Percentiles rank a stretch among this genome's conserved stretches.
Evolutionary conservation across 345 rosid species (phyloP).

Genomic region (Populus tremula): DNA sequence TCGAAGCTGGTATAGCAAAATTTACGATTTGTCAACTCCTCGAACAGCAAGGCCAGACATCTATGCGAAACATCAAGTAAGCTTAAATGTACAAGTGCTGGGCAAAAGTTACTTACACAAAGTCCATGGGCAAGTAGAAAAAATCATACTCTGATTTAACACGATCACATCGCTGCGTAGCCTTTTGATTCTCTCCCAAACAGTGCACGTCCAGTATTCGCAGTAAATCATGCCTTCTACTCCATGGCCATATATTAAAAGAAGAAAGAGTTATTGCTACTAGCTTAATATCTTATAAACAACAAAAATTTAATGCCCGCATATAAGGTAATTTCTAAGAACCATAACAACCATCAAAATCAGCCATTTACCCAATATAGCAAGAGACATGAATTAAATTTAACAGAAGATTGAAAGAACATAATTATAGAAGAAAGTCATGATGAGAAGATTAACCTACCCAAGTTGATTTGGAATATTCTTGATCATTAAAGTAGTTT

Average conservation of each 20-base stretch:
- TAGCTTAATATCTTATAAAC: neutral
- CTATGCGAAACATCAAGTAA: neutral
- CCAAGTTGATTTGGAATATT: slow-evolving; percentile 20
- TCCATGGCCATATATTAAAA: neutral
- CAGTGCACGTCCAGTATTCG: slow-evolving; percentile 41
- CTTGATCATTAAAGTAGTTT: slow-evolving; percentile 20
- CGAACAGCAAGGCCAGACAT: neutral
- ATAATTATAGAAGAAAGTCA: neutral
- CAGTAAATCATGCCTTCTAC: slow-evolving; percentile 39
- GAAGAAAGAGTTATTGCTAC: neutral
- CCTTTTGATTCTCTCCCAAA: slow-evolving; percentile 17
- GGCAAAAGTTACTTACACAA: slow-evolving; percentile 26
- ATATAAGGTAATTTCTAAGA: too few relatives aligned
- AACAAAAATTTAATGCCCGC: neutral
- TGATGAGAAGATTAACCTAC: neutral
- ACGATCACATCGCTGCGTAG: neutral
- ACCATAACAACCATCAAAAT: neutral
- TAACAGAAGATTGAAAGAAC: neutral
- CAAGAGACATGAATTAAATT: neutral
- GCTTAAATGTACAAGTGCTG: too few relatives aligned
- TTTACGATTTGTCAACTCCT: too few relatives aligned
- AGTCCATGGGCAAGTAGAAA: slow-evolving; percentile 57
- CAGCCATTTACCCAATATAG: neutral
- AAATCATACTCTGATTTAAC: slow-evolving; percentile 44
- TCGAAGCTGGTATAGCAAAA: too few relatives aligned